A percentile compares a stretch with the other conserved stretches of the same genome.
Conservation (phyloP, 192 early-diverging fungal genomes). For the Coemansia sp. region DNA sequence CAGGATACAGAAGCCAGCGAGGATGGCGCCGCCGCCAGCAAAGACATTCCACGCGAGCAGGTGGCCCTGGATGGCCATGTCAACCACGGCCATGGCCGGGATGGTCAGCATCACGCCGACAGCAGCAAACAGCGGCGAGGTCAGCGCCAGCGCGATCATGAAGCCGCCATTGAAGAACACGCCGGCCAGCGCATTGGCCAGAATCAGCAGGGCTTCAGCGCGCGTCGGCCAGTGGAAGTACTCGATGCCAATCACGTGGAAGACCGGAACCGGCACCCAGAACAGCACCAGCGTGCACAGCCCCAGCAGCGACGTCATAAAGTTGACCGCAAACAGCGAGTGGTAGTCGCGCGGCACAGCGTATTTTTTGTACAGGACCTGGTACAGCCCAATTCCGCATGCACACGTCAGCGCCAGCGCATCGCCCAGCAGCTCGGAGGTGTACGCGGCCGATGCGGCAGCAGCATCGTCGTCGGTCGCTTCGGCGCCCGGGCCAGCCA, state of each 20-base stretch:
- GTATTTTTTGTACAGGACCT: conserved; percentile 78
- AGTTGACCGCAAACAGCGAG: conserved; percentile 74
- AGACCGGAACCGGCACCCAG: conserved; percentile 72
- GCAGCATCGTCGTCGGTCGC: conserved; percentile 7
- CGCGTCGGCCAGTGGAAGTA: conserved; percentile 62
- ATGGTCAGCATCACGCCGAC: conserved; percentile 81
- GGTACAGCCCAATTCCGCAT: conserved; percentile 72
- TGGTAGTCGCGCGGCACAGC: conserved; percentile 55
- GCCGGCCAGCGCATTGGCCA: conserved; percentile 65
- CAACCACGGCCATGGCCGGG: conserved; percentile 63
- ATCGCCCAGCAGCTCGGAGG: conserved; percentile 54
- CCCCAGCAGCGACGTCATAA: conserved; percentile 69
- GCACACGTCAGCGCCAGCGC: conserved; percentile 63
- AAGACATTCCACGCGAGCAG: conserved; percentile 55
- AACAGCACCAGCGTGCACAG: conserved; percentile 61
- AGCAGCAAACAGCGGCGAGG: conserved; percentile 69
- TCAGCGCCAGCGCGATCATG: conserved; percentile 74
- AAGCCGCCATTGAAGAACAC: conserved; percentile 75
- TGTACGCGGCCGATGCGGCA: conserved; percentile 8
- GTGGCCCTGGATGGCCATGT: conserved; percentile 54
- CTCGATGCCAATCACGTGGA: conserved; percentile 64
- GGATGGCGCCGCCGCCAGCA: conserved; percentile 54
- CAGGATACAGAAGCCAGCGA: conserved; percentile 57
- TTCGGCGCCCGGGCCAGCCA: conserved; percentile 30
- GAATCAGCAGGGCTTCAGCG: conserved; percentile 55